Evolutionary conservation across 2,329 filamentous ascomycete species (phyloP), one percentile per base, ranked within the genome.

Genomic region (Neonectria ditissima): DNA sequence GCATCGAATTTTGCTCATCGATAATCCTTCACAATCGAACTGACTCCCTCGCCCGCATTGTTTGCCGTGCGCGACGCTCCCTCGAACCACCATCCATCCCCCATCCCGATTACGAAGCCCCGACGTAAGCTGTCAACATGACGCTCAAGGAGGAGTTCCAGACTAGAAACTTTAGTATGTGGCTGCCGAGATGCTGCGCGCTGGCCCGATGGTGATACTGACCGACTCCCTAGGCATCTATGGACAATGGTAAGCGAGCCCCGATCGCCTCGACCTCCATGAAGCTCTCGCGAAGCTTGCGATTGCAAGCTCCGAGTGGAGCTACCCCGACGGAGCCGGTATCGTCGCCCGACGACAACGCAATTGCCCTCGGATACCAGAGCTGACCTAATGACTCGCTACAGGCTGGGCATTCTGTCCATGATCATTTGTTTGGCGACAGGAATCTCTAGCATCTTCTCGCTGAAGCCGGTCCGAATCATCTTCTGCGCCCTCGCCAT

Each of bases 141-240:
- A 86, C 88, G 78, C 84, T 92, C 81, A 87, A 87, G 80, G 89
- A 92, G 76, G 89, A 92, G 80, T 91, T 92, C 77, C 86, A 86
- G 77, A 90, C 89, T 65, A 84, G 90, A 75, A 92, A 92, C 81
- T 92, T 92, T 81, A 92, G 89, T 92, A 84, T 75, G 89, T 82
- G 65, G 56, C 45, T 45, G 59, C 68, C 55, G 18, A 51, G 30
- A 55, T 53, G 20, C 43, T 45, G 22, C 61, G 60, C 52, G 55
- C 44, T 20, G 41, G 30, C 41, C 18, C 32, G 7, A 47, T 9
- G 5, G 14, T 32, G 56, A 59, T 68, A 70, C 79, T 84, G 73
- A 83, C 74, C 45, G 48, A 53, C 63, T 62, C 32, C 62, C 62
- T 71, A 92, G 89, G 89, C 80, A 92, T 92, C 80, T 92, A 92